Base-by-base conservation (phyloP, 208 protist species). In the Crithidia fasciculata region DNA sequence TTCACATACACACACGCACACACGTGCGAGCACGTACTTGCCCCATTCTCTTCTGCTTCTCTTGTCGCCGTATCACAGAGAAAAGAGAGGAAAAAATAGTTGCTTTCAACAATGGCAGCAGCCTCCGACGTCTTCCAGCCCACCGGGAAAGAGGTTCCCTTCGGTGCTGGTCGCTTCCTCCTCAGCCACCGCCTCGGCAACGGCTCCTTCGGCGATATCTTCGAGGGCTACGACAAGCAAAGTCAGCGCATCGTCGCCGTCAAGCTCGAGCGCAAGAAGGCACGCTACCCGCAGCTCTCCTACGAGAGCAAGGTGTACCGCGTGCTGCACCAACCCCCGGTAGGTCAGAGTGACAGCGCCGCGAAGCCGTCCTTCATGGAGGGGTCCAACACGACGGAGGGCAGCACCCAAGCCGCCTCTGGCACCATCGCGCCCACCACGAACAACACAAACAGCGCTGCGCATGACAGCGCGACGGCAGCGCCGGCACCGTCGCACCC, bases 151-250 rank as follows among this genome's bases (percentile, higher is more conserved):
- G 76, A 87, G 18, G 69, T 91, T 6, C 77, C 87, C 37, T 84
- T 93, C 47, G 82, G 75, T 2, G 78, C 74, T 39, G 89, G 89
- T 6, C 86, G 88, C 7, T 93, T 86, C 60, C 62, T 89, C 7
- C 71, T 95, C 10, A 78, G 69, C 36, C 79, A 88, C 58, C 87
- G 86, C 56, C 76, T 99, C 72, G 99, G 99, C 52, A 87, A 85
- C 59, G 99, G 99, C 9, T 98, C 95, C 55, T 99, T 99, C 82
- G 99, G 99, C 13, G 99, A 99, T 50, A 99, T 99, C 62, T 99
- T 99, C 83, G 80, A 96, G 66, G 97, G 93, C 71, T 84, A 81
- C 56, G 91, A 97, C 78, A 87, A 83, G 8, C 65, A 81, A 5
- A 80, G 65, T 28, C 52, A 78, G 6, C 54, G 52, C 40, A 65